Percentiles rank a stretch among this genome's conserved stretches.
phyloP scores from a whole-genome alignment of 257 asterid genomes.

The Petrea volubilis region DNA sequence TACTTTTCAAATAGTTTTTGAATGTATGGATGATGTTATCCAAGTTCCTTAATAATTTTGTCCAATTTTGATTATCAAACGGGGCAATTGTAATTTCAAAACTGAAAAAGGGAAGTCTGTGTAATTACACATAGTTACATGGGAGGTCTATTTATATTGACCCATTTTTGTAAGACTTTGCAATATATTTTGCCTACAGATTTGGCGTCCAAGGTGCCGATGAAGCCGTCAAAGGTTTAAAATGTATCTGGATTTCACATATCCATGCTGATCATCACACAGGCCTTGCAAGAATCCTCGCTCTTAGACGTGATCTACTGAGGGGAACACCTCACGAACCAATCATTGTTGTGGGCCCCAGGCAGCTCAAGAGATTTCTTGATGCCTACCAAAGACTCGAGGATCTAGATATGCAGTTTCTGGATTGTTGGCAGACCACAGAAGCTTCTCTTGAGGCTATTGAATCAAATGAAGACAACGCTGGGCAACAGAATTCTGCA shows the following conservation, averaged over 20 bases:
- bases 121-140: too few relatives aligned
- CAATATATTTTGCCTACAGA: slow-evolving; percentile 36
- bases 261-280: slow-evolving; percentile 98
- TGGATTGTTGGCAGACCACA: slow-evolving; percentile 74
- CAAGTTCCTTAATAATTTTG: too few relatives aligned
- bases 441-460: slow-evolving; percentile 54
- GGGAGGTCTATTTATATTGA: too few relatives aligned
- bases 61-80: too few relatives aligned
- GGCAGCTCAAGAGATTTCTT: slow-evolving; percentile 80
- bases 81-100: too few relatives aligned
- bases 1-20: too few relatives aligned
- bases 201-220: slow-evolving; percentile 85
- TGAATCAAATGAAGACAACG: slow-evolving; percentile 37
- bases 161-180: slow-evolving; percentile 1
- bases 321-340: slow-evolving; percentile 70
- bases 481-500: slow-evolving; percentile 18
- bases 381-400: slow-evolving; percentile 96
- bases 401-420: slow-evolving; percentile 90
- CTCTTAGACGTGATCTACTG: slow-evolving; percentile 70
- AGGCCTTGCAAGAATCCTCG: slow-evolving; percentile 91
- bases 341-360: slow-evolving; percentile 74
- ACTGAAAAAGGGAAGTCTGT: too few relatives aligned
- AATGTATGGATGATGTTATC: too few relatives aligned
- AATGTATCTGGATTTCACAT: slow-evolving; percentile 94
- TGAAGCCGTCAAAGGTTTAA: slow-evolving; percentile 66